These are phyloP conservation scores for Pseudogymnoascus sp. DNA, from an alignment of 2,329 filamentous ascomycete genomes.

Conservation along the genomic window DNA sequence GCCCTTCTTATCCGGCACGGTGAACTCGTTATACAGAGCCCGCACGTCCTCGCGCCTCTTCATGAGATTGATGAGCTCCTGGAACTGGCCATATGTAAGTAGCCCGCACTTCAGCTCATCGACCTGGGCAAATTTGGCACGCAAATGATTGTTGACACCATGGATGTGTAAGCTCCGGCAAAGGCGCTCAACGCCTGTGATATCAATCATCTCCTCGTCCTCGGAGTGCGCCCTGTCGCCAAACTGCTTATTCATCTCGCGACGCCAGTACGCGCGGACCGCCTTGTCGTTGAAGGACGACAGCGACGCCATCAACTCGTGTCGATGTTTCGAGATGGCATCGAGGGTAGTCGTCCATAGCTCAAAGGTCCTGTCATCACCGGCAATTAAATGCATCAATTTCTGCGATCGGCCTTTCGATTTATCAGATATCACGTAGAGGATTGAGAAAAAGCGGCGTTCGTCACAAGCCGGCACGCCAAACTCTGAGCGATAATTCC, in stretches of 20 bases:
- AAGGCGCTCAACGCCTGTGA: constrained; percentile 71
- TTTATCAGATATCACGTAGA: constrained; percentile 73
- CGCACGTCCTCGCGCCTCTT: constrained; percentile 79
- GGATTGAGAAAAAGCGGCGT: constrained; percentile 78
- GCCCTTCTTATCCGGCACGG: constrained; percentile 52
- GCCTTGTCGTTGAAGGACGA: constrained; percentile 80
- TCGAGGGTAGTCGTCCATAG: constrained; percentile 82
- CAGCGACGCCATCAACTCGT: constrained; percentile 83
- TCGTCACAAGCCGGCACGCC: constrained; percentile 62
- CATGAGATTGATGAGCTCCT: constrained; percentile 73
- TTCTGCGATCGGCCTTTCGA: constrained; percentile 66
- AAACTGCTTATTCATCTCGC: constrained; percentile 68
- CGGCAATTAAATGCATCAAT: constrained; percentile 80
- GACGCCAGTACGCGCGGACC: constrained; percentile 77
- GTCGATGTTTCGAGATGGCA: constrained; percentile 75
- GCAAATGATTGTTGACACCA: constrained; percentile 68
- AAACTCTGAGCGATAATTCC: constrained; percentile 83
- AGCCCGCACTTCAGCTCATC: constrained; percentile 58
- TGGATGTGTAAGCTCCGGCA: constrained; percentile 92
- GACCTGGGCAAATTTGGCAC: constrained; percentile 65
- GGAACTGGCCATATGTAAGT: constrained; percentile 75
- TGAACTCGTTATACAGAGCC: constrained; percentile 60
- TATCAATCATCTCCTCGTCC: constrained; percentile 66
- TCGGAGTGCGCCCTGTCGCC: constrained; percentile 43
- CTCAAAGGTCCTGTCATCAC: constrained; percentile 62